These are phyloP conservation scores for Pisolithus thermaeus DNA, from an alignment of 1,284 basidiomycete genomes.

Conservation along the genomic window DNA sequence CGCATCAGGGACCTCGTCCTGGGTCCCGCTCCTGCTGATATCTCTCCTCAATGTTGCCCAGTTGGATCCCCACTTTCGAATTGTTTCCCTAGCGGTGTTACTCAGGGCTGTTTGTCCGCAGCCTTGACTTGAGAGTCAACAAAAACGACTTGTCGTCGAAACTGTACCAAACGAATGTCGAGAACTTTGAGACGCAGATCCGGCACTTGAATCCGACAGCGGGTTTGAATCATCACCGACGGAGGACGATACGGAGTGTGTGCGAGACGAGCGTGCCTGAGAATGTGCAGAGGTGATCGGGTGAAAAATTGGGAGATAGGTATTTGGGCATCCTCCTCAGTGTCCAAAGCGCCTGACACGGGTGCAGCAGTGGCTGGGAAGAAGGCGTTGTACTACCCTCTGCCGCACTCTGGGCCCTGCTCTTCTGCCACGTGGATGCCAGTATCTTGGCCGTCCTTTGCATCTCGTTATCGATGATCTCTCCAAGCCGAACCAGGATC, in stretches of 20 bases:
- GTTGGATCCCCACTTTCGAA: slow-evolving; percentile 84
- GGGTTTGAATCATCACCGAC: slow-evolving; percentile 21
- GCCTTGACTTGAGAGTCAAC: slow-evolving; percentile 69
- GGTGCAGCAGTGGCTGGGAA: slow-evolving; percentile 20
- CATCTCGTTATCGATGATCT: slow-evolving; percentile 21
- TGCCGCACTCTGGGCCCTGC: slow-evolving; percentile 5
- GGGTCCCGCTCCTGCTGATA: slow-evolving; percentile 17
- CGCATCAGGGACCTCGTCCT: slow-evolving; percentile 42
- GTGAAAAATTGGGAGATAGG: slow-evolving; percentile 12
- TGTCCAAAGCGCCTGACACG: slow-evolving; percentile 11
- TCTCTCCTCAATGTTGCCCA: slow-evolving; percentile 65
- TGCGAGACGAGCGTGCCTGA: slow-evolving; percentile 19
- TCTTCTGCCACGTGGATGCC: slow-evolving; percentile 15
- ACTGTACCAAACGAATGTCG: slow-evolving; percentile 24
- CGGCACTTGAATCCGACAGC: slow-evolving; percentile 24
- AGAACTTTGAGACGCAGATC: slow-evolving; percentile 24
- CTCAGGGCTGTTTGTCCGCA: slow-evolving; percentile 79
- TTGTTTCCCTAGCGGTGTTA: slow-evolving; percentile 75
- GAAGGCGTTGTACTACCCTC: slow-evolving; percentile 23
- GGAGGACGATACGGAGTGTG: slow-evolving; percentile 27
- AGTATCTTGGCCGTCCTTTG: slow-evolving; percentile 23
- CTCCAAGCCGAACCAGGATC: slow-evolving; percentile 35
- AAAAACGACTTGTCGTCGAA: slow-evolving; percentile 50
- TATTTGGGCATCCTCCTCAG: slow-evolving; percentile 16
- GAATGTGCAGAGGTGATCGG: slow-evolving; percentile 23